Conservation (phyloP, 2,329 filamentous ascomycete genomes). For the Ploettnerulaceae sp. region DNA sequence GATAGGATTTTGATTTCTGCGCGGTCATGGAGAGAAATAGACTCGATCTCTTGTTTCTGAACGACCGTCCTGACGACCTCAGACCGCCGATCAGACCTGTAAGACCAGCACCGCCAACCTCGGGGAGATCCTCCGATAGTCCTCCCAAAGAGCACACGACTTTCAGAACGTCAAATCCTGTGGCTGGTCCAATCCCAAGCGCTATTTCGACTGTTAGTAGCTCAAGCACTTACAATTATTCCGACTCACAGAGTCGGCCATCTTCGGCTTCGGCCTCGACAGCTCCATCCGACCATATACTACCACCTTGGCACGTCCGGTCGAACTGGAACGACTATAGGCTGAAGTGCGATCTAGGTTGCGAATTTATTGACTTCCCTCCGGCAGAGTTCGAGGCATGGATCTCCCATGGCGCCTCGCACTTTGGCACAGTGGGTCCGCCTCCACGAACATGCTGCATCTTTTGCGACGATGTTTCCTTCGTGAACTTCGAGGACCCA, state of each 20-base stretch:
- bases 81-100: not conserved
- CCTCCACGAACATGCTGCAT: constrained; percentile 41
- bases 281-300: not conserved
- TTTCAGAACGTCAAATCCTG: not conserved
- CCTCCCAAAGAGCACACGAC: not conserved
- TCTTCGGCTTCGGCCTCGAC: constrained; percentile 2
- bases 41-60: not conserved
- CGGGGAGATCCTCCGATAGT: too few species aligned
- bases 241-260: not conserved
- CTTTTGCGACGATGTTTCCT: constrained; percentile 42
- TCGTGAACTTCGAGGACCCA: constrained; percentile 11
- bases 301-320: constrained; percentile 2
- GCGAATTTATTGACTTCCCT: constrained; percentile 35
- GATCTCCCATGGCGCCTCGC: constrained; percentile 41
- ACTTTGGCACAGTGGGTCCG: constrained; percentile 36
- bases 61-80: not conserved
- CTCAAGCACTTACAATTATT: not conserved
- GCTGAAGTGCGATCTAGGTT: constrained; percentile 26
- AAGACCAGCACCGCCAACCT: not conserved
- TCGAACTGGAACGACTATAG: too few species aligned
- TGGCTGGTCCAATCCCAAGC: not conserved
- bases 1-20: too few species aligned
- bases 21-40: not conserved
- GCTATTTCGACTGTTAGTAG: not conserved
- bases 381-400: constrained; percentile 39